A percentile compares a stretch with the other conserved stretches of the same genome.
phyloP scores from a whole-genome alignment of 2,329 filamentous ascomycete genomes.

The Dactylellina cionopaga region DNA sequence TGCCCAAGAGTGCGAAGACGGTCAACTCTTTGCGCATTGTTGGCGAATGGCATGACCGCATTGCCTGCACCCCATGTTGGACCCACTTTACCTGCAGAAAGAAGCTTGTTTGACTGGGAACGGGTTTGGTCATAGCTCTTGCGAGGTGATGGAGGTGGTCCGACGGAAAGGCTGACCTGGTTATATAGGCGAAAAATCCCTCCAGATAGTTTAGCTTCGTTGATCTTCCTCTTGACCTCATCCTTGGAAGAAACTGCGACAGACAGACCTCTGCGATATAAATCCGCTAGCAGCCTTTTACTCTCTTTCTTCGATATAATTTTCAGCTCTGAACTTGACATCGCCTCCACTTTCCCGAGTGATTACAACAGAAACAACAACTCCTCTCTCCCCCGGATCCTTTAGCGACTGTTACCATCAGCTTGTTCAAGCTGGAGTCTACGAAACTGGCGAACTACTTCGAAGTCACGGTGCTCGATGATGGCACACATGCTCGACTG shows the following conservation, averaged over 20 bases:
- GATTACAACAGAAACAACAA: neutral
- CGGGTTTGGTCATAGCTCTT: constrained; percentile 27
- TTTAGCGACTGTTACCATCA: constrained; percentile 12
- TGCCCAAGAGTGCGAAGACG: neutral
- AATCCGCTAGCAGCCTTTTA: neutral
- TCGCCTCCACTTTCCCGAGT: neutral
- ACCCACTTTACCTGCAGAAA: neutral
- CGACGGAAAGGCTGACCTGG: constrained; percentile 22
- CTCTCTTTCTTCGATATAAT: neutral
- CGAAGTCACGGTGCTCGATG: constrained; percentile 50
- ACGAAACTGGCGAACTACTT: constrained; percentile 52
- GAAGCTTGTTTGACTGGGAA: neutral
- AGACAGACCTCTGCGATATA: constrained; percentile 6
- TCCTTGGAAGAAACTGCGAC: neutral
- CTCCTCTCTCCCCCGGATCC: constrained; percentile 1
- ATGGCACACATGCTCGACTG: constrained; percentile 43
- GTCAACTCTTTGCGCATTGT: too few species aligned
- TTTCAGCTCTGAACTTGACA: neutral
- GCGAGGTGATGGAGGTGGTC: constrained; percentile 12
- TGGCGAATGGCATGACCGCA: neutral
- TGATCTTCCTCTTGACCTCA: constrained; percentile 18
- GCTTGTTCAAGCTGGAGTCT: constrained; percentile 52
- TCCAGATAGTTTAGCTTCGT: constrained; percentile 17
- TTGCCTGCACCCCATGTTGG: neutral
- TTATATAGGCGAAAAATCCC: constrained; percentile 36